A percentile compares a stretch with the other conserved stretches of the same genome.
Conservation (phyloP, 768 basidiomycete species). For the Boletus patriciae region DNA sequence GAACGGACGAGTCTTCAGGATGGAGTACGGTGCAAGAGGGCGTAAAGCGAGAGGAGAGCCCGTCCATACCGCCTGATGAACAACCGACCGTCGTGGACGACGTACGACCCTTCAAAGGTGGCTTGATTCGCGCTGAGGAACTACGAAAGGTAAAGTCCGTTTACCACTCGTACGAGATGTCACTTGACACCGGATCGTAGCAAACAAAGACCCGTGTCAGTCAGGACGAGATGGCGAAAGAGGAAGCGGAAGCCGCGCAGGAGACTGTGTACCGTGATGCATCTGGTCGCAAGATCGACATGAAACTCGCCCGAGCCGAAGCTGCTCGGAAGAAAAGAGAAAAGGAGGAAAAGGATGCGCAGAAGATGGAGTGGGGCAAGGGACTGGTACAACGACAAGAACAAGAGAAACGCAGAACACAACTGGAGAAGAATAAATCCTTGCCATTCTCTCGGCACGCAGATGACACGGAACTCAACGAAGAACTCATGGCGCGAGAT, state of each 20-base stretch:
- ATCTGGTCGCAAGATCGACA: constrained; percentile 84
- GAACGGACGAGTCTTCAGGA: constrained; percentile 50
- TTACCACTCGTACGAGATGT: background rate
- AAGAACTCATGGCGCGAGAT: constrained; percentile 74
- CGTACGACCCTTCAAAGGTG: constrained; percentile 58
- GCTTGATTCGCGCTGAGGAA: constrained; percentile 74
- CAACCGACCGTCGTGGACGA: constrained; percentile 60
- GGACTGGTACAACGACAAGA: constrained; percentile 89
- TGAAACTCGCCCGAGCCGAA: constrained; percentile 81
- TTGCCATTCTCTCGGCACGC: constrained; percentile 73
- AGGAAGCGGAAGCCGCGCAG: constrained; percentile 62
- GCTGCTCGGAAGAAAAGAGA: constrained; percentile 79
- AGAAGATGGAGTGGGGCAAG: constrained; percentile 98
- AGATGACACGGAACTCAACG: constrained; percentile 85
- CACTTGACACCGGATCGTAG: constrained; percentile 8
- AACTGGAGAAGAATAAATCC: constrained; percentile 66
- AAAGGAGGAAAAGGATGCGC: constrained; percentile 79
- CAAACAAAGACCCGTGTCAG: constrained; percentile 43
- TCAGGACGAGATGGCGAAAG: constrained; percentile 38
- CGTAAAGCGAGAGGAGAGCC: constrained; percentile 43
- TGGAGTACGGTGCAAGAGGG: constrained; percentile 72
- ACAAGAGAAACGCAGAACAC: constrained; percentile 58
- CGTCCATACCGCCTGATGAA: constrained; percentile 63
- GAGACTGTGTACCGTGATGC: constrained; percentile 95
- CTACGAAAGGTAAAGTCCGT: constrained; percentile 53